Evolutionary conservation across 1,139 yeast genomes (phyloP).

Genomic region (Komagataea norvegica): DNA sequence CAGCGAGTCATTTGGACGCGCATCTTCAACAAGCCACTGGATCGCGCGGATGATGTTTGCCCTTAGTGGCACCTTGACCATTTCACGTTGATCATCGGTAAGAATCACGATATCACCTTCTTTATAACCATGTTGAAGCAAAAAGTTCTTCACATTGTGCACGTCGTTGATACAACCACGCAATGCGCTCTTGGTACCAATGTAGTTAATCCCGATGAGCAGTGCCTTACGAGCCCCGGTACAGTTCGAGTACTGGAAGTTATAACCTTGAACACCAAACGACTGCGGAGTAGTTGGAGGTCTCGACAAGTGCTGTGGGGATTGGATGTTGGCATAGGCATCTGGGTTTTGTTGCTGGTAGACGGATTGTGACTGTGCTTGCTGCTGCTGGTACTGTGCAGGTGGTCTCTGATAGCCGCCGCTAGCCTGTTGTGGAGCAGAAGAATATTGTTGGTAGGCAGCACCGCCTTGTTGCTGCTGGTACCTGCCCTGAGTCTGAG

Average conservation of each 20-base stretch:
- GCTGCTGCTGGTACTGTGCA: slow-evolving; percentile 11
- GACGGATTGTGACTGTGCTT: slow-evolving; percentile 16
- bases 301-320: slow-evolving; percentile 16
- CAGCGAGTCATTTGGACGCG: slow-evolving; percentile 78
- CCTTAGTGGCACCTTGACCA: slow-evolving; percentile 66
- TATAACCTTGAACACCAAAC: slow-evolving; percentile 29
- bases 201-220: slow-evolving; percentile 81
- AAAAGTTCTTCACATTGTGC: slow-evolving; percentile 53
- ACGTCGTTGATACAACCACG: slow-evolving; percentile 88
- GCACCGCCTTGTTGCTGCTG: too few relatives aligned
- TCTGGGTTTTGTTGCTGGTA: slow-evolving; percentile 20
- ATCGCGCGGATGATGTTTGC: slow-evolving; percentile 80
- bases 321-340: slow-evolving; percentile 9
- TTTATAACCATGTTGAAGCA: slow-evolving; percentile 58
- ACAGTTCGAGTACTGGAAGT: slow-evolving; percentile 70
- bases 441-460: too few relatives aligned
- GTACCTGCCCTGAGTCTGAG: too few relatives aligned
- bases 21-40: slow-evolving; percentile 85
- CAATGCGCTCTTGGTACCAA: slow-evolving; percentile 64
- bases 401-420: slow-evolving; percentile 16
- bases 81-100: slow-evolving; percentile 64
- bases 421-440: too few relatives aligned
- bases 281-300: slow-evolving; percentile 36
- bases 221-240: slow-evolving; percentile 76
- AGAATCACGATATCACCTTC: slow-evolving; percentile 79